Base-by-base conservation (phyloP, 2,329 filamentous ascomycete genomes). In the Trichoderma atroviride region DNA sequence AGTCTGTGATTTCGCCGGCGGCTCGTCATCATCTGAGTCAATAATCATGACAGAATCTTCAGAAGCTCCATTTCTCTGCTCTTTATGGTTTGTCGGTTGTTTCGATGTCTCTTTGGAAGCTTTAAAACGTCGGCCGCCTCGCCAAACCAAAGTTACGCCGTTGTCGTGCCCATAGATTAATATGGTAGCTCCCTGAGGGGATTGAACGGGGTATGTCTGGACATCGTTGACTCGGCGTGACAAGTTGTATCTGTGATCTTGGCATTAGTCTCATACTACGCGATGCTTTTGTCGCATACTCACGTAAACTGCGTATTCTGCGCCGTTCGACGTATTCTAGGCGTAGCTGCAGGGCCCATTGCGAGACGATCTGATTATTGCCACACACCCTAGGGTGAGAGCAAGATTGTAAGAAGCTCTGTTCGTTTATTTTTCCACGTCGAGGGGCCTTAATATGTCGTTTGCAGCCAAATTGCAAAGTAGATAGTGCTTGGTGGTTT, bases 131-230 rank as follows among this genome's bases (percentile, higher is more conserved):
- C 83, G 83, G 13, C 88, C 88, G 57, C 89, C 89, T 53, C 87
- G 84, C 89, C 89, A 91, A 29, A 88, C 78, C 47, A 91, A 74
- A 3, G 85, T 88, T 53, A 90, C 78, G 56, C 89, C 89, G 76
- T 86, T 88, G 70, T 89, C 87, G 73, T 90, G 88, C 57, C 86
- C 88, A 74, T 89, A 89, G 56, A 91, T 78, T 31, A 91, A 76
- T 74, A 91, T 84, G 2, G 85, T 87, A 7, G 89, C 88, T 43
- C 88, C 88, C 74, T 91, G 89, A 1, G 87, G 84, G 1, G 88
- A 89, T 69, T 83, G 82, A 22, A 89, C 81, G 0, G 89, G 89
- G 74, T 90, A 90, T 4, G 84, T 84, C 73, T 88, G 86, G 61
- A 89, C 83, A 74, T 87, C 82, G 76, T 90, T 83, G 59, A 89